Conservation (phyloP, 176 grass and related monocot species). For the Urochloa ruziziensis region DNA sequence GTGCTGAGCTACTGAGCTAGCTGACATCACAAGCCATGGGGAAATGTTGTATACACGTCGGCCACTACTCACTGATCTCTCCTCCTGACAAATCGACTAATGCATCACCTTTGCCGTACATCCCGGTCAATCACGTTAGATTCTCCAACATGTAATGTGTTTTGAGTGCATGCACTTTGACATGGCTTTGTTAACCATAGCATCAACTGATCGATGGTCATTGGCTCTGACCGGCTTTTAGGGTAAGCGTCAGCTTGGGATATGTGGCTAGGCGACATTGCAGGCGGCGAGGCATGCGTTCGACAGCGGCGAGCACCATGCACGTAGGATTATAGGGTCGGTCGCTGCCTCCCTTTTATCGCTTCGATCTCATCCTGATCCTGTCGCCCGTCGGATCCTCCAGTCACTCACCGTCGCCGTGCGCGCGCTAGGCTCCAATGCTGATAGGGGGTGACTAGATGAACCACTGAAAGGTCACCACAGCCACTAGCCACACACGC, state of each 20-base stretch:
- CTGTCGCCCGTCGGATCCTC: not conserved
- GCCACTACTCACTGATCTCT: not conserved
- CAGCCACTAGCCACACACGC: not conserved
- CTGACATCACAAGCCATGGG: not conserved
- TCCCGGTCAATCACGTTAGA: not conserved
- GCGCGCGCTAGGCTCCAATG: constrained; percentile 3
- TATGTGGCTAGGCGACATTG: not conserved
- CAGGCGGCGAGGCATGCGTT: not conserved
- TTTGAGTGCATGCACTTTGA: no score
- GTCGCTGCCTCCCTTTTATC: not conserved
- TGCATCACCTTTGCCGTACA: not conserved
- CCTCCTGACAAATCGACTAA: not conserved
- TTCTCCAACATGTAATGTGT: not conserved
- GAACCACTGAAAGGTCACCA: constrained; percentile 33
- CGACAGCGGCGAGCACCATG: not conserved
- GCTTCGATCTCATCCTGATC: not conserved
- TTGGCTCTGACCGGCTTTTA: not conserved
- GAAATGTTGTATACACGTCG: not conserved
- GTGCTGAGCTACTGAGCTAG: not conserved
- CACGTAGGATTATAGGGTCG: not conserved
- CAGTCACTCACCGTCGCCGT: not conserved
- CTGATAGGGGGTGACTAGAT: constrained; percentile 33
- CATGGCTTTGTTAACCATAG: constrained; percentile 18
- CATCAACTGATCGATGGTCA: not conserved
- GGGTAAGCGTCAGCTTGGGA: not conserved